These are phyloP conservation scores for Russula brevipes DNA, from an alignment of 768 basidiomycete genomes.

Conservation along the genomic window DNA sequence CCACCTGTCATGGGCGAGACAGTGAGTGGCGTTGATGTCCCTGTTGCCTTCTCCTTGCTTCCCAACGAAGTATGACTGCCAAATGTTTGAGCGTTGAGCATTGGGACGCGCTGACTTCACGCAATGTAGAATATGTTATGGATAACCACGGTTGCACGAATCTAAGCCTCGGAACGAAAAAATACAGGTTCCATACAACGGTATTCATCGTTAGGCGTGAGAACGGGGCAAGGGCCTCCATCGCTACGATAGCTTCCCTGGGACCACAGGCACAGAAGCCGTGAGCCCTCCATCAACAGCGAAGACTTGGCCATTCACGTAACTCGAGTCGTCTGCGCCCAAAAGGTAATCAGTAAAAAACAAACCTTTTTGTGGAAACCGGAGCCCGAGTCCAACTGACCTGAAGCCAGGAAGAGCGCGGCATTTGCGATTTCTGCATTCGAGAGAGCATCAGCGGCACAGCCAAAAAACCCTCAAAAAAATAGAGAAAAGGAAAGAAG, in stretches of 20 bases:
- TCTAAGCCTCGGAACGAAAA: too few species aligned
- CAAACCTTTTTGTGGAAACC: background rate
- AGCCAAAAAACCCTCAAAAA: background rate
- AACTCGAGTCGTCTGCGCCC: constrained; percentile 74
- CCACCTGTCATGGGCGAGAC: too few species aligned
- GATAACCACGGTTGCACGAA: too few species aligned
- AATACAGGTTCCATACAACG: too few species aligned
- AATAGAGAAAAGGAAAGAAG: constrained; percentile 19
- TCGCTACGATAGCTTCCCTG: constrained; percentile 59
- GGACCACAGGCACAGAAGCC: constrained; percentile 70
- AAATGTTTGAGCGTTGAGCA: too few species aligned
- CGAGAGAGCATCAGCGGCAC: constrained; percentile 3
- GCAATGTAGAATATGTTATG: too few species aligned
- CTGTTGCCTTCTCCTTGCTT: too few species aligned
- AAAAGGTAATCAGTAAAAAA: background rate
- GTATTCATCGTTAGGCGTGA: too few species aligned
- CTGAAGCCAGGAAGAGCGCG: constrained; percentile 83
- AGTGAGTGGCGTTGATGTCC: too few species aligned
- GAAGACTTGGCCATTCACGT: constrained; percentile 85
- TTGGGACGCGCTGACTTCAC: too few species aligned
- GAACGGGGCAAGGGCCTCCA: background rate
- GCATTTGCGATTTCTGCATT: constrained; percentile 76
- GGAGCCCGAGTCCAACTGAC: constrained; percentile 35
- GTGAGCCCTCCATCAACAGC: constrained; percentile 86
- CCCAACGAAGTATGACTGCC: too few species aligned